These are phyloP conservation scores for Byssothecium circinans DNA, from an alignment of 2,329 filamentous ascomycete species.

Conservation along the genomic window DNA sequence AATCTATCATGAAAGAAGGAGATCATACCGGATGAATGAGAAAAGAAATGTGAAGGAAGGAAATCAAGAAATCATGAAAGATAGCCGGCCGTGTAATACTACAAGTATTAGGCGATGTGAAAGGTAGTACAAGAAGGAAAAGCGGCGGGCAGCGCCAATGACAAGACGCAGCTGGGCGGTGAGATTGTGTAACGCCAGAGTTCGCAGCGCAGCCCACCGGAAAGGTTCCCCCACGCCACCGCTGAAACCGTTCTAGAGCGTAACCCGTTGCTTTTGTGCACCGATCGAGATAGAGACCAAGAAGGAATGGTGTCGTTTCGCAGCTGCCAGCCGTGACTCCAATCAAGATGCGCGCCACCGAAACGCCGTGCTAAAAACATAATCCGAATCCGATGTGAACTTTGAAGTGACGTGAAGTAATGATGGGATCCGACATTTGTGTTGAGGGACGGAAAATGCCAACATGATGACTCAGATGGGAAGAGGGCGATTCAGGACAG, in stretches of 20 bases:
- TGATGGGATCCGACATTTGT: too few relatives aligned
- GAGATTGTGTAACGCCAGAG: slow-evolving; percentile 9
- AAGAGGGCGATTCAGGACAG: slow-evolving; percentile 1
- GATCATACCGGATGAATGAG: slow-evolving; percentile 11
- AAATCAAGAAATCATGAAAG: not conserved
- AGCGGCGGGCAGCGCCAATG: slow-evolving; percentile 17
- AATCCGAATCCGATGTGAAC: slow-evolving; percentile 20
- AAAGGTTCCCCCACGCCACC: slow-evolving; percentile 27
- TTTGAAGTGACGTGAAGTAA: slow-evolving; percentile 9
- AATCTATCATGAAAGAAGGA: slow-evolving; percentile 22
- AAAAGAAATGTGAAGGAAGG: slow-evolving; percentile 24
- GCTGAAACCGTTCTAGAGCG: slow-evolving; percentile 35
- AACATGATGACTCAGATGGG: not conserved
- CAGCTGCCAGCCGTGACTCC: slow-evolving; percentile 22
- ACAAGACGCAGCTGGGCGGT: slow-evolving; percentile 11
- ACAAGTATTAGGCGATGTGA: slow-evolving; percentile 20
- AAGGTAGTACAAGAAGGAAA: slow-evolving; percentile 24
- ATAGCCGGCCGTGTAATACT: slow-evolving; percentile 1
- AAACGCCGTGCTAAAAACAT: slow-evolving; percentile 44
- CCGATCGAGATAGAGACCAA: slow-evolving; percentile 24
- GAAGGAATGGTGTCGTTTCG: slow-evolving; percentile 26
- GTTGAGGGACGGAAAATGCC: slow-evolving; percentile 1
- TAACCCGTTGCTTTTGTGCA: slow-evolving; percentile 37
- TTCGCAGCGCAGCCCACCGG: slow-evolving; percentile 9
- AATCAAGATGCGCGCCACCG: slow-evolving; percentile 20